Conservation (phyloP, 2,329 filamentous ascomycete species). For the Clarireedia hainanense region DNA sequence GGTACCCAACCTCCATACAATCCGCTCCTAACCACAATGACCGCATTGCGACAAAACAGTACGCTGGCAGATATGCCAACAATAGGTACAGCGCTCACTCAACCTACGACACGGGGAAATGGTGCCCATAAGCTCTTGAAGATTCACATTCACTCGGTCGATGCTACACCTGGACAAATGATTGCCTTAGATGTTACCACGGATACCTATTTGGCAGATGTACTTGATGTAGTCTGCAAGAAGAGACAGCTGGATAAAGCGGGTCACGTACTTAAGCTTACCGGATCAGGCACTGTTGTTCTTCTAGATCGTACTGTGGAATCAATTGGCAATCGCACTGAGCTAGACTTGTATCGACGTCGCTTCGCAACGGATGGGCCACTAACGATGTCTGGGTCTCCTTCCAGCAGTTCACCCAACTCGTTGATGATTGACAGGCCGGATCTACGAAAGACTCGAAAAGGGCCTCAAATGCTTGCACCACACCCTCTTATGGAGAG, state of each 20-base stretch:
- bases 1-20: constrained; percentile 38
- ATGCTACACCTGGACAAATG: constrained; percentile 64
- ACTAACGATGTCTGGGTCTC: constrained; percentile 59
- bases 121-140: constrained; percentile 63
- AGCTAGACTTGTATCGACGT: constrained; percentile 67
- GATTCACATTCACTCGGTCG: constrained; percentile 63
- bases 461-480: constrained; percentile 45
- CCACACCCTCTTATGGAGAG: constrained; percentile 60
- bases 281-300: constrained; percentile 65
- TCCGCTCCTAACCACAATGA: constrained; percentile 52
- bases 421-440: constrained; percentile 39
- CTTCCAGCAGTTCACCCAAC: constrained; percentile 60
- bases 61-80: constrained; percentile 50
- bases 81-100: constrained; percentile 23
- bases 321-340: constrained; percentile 65
- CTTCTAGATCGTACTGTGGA: constrained; percentile 71
- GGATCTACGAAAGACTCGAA: constrained; percentile 40
- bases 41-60: constrained; percentile 43
- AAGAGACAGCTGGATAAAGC: constrained; percentile 73
- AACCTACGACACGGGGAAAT: constrained; percentile 32
- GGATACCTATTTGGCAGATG: constrained; percentile 75
- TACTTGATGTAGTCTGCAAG: constrained; percentile 70
- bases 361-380: constrained; percentile 70
- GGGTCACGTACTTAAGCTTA: constrained; percentile 70
- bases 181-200: constrained; percentile 70